These are phyloP conservation scores for Lachancea waltii DNA, from an alignment of 805 yeast species.

Conservation along the genomic window DNA sequence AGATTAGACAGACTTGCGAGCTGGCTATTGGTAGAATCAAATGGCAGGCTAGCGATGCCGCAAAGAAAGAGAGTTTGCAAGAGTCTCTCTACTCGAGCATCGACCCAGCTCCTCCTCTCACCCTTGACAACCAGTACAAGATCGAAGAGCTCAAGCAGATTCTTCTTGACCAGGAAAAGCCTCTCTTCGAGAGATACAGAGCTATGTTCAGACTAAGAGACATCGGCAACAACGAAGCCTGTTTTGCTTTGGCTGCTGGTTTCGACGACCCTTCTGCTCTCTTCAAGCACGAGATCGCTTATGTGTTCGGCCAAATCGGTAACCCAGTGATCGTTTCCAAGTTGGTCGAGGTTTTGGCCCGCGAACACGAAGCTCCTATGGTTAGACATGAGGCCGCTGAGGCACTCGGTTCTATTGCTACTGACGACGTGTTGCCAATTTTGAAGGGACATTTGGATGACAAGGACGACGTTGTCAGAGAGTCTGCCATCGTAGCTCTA, in stretches of 20 bases:
- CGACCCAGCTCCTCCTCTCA: constrained; percentile 98
- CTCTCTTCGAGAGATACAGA: constrained; percentile 90
- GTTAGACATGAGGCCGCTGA: constrained; percentile 99
- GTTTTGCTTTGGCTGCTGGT: constrained; percentile 85
- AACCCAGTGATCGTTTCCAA: constrained; percentile 90
- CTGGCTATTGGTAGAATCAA: constrained; percentile 90
- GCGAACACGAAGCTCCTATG: constrained; percentile 87
- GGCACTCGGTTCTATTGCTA: constrained; percentile 94
- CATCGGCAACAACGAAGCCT: constrained; percentile 87
- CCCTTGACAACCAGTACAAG: constrained; percentile 53
- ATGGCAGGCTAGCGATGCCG: constrained; percentile 74
- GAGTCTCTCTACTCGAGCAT: constrained; percentile 75
- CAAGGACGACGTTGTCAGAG: constrained; percentile 85
- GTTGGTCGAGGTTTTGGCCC: constrained; percentile 71
- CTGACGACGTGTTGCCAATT: constrained; percentile 90
- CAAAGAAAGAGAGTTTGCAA: constrained; percentile 65
- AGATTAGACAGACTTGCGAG: constrained; percentile 95
- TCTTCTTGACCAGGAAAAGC: constrained; percentile 67
- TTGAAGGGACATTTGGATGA: constrained; percentile 74
- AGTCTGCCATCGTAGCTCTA: constrained; percentile 92
- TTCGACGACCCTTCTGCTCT: constrained; percentile 86
- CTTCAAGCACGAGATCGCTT: constrained; percentile 96
- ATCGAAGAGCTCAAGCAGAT: constrained; percentile 59
- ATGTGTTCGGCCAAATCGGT: constrained; percentile 95
- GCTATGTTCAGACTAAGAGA: constrained; percentile 98